phyloP scores from a whole-genome alignment of 805 yeast genomes.

The Ogataea nakhonphanomensis region DNA sequence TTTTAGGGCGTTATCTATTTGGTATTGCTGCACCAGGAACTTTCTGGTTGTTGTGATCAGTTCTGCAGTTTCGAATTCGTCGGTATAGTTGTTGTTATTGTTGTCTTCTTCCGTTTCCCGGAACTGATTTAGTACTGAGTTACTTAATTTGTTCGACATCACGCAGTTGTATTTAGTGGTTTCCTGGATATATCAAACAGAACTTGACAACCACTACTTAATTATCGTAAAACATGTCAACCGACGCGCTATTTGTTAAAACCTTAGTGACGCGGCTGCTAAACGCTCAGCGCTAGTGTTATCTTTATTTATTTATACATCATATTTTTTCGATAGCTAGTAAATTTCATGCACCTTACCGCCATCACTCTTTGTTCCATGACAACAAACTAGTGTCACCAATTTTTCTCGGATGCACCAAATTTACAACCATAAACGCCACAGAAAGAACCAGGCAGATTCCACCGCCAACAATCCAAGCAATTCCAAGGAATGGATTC shows the following conservation, averaged over 20 bases:
- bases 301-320: conserved; percentile 5
- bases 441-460: conserved; percentile 59
- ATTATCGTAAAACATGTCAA: conserved; percentile 2
- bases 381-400: conserved; percentile 71
- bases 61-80: conserved; percentile 9
- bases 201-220: conserved; percentile 5
- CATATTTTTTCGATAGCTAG: conserved; percentile 2
- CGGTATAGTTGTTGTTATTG: conserved; percentile 11
- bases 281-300: conserved; percentile 4
- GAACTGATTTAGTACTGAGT: conserved; percentile 6
- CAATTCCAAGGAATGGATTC: conserved; percentile 65
- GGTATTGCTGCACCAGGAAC: conserved; percentile 9
- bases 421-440: conserved; percentile 48
- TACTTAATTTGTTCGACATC: conserved; percentile 7
- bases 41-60: conserved; percentile 8
- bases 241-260: background rate
- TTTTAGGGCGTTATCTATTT: conserved; percentile 10
- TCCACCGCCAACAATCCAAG: conserved; percentile 75
- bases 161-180: conserved; percentile 2
- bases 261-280: conserved; percentile 5
- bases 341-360: background rate
- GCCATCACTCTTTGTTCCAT: conserved; percentile 55
- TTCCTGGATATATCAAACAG: conserved; percentile 3
- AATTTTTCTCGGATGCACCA: conserved; percentile 63
- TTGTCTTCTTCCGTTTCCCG: conserved; percentile 11